A percentile compares a stretch with the other conserved stretches of the same genome.
Conservation (phyloP, 345 rosid genomes). For the Euphorbia peplus region DNA sequence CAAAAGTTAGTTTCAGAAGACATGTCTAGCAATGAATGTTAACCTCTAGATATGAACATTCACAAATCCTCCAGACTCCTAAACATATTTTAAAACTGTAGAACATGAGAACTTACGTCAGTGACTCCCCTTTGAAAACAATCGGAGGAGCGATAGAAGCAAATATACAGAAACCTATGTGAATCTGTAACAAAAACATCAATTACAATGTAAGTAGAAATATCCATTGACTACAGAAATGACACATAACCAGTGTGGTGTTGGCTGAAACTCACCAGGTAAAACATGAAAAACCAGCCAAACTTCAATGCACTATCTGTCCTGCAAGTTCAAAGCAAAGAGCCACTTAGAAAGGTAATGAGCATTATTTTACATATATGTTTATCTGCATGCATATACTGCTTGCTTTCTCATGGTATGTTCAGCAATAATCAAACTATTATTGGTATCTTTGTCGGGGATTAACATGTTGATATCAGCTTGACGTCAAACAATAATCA, state of each 20-base stretch:
- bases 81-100: not conserved
- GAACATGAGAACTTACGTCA: slow-evolving; percentile 65
- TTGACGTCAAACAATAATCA: not conserved
- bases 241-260: slow-evolving; percentile 2
- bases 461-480: not conserved
- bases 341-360: not conserved
- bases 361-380: not conserved
- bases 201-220: slow-evolving; percentile 11
- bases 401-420: no score
- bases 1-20: slow-evolving; percentile 2
- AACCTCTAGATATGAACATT: not conserved
- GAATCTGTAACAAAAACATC: slow-evolving; percentile 52
- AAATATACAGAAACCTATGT: slow-evolving; percentile 85
- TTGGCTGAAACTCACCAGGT: slow-evolving; percentile 63
- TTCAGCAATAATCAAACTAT: no score
- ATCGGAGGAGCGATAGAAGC: slow-evolving; percentile 99
- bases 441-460: not conserved
- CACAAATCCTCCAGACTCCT: not conserved
- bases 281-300: slow-evolving; percentile 92
- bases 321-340: slow-evolving; percentile 50
- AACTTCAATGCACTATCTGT: slow-evolving; percentile 96
- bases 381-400: no score
- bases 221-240: slow-evolving; percentile 1
- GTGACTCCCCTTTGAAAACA: slow-evolving; percentile 89
- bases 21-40: not conserved